Percentiles rank a stretch among this genome's conserved stretches.
Conservation (phyloP, 441 rosid genomes). For the Dalechampia spathulata region DNA sequence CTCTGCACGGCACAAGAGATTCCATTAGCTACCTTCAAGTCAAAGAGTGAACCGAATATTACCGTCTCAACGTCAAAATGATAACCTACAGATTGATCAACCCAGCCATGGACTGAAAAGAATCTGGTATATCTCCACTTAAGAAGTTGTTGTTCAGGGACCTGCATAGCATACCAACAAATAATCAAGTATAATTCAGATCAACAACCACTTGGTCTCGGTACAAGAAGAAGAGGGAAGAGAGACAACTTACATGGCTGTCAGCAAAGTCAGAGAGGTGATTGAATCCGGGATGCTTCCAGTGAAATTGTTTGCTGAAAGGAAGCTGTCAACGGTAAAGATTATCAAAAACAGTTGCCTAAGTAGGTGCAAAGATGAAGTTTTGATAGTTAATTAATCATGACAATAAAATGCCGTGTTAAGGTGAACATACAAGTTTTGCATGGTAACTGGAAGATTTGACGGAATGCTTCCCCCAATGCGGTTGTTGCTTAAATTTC, state of each 20-base stretch:
- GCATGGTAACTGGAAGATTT: slow-evolving; percentile 66
- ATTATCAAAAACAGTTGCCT: slow-evolving; percentile 26
- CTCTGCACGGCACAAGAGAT: slow-evolving; percentile 41
- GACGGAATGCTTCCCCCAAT: slow-evolving; percentile 91
- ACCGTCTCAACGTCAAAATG: slow-evolving; percentile 6
- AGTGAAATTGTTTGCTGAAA: slow-evolving; percentile 70
- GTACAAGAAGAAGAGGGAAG: slow-evolving; percentile 4
- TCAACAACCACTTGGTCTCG: neutral
- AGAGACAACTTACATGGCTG: slow-evolving; percentile 50
- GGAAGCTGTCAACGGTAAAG: slow-evolving; percentile 67
- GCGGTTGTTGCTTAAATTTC: slow-evolving; percentile 86
- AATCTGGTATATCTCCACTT: slow-evolving; percentile 85
- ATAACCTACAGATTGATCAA: slow-evolving; percentile 74
- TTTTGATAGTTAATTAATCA: neutral
- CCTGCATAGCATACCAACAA: slow-evolving; percentile 37
- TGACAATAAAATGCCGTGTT: too few species aligned
- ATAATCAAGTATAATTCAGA: neutral
- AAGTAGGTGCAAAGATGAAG: slow-evolving; percentile 6
- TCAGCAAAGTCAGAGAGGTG: slow-evolving; percentile 46
- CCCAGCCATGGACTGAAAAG: slow-evolving; percentile 49
- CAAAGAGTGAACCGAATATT: slow-evolving; percentile 7
- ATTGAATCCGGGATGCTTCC: slow-evolving; percentile 86
- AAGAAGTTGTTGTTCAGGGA: slow-evolving; percentile 64
- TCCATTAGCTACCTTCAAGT: slow-evolving; percentile 13
- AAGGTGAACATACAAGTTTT: slow-evolving; percentile 49